These are phyloP conservation scores for Xanthoconium separans DNA, from an alignment of 1,284 basidiomycete genomes.

Conservation along the genomic window DNA sequence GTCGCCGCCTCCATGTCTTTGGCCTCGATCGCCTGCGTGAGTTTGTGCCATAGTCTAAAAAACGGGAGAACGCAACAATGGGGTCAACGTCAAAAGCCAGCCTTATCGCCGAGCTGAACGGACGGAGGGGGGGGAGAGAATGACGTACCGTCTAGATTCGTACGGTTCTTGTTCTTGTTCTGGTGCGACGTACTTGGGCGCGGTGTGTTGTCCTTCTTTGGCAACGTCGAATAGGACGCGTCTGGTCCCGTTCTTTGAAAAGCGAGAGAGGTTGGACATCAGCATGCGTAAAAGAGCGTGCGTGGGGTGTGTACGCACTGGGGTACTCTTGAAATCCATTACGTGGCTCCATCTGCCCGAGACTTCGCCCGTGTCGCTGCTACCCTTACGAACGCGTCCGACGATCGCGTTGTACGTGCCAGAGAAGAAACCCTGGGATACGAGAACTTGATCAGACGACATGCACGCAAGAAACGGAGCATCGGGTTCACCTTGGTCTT, in stretches of 20 bases:
- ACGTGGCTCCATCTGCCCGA: conserved; percentile 88
- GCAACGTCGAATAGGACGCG: conserved; percentile 84
- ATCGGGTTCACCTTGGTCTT: conserved; percentile 79
- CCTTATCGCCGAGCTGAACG: not conserved
- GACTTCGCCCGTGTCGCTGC: conserved; percentile 81
- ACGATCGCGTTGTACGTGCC: conserved; percentile 92
- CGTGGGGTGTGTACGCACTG: conserved; percentile 42
- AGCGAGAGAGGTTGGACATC: not conserved
- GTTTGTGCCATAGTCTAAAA: conserved; percentile 75
- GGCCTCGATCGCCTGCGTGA: conserved; percentile 84
- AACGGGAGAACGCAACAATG: not conserved
- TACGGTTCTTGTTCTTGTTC: conserved; percentile 88
- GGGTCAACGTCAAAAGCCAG: not conserved
- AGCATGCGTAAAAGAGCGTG: not conserved
- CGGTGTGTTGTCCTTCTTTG: conserved; percentile 69
- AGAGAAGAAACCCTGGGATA: conserved; percentile 86
- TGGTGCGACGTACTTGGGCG: conserved; percentile 81
- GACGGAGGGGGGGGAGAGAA: no score
- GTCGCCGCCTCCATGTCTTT: conserved; percentile 96
- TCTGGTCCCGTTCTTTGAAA: conserved; percentile 59
- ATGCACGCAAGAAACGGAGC: not conserved
- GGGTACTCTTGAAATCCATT: conserved; percentile 83
- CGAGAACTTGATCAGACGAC: not conserved
- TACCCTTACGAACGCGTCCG: conserved; percentile 74
- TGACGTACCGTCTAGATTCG: conserved; percentile 78